Evolutionary conservation across 2,329 filamentous ascomycete genomes (phyloP), one percentile per base, ranked within the genome.

Genomic region (Pseudocercospora pini-densiflorae): DNA sequence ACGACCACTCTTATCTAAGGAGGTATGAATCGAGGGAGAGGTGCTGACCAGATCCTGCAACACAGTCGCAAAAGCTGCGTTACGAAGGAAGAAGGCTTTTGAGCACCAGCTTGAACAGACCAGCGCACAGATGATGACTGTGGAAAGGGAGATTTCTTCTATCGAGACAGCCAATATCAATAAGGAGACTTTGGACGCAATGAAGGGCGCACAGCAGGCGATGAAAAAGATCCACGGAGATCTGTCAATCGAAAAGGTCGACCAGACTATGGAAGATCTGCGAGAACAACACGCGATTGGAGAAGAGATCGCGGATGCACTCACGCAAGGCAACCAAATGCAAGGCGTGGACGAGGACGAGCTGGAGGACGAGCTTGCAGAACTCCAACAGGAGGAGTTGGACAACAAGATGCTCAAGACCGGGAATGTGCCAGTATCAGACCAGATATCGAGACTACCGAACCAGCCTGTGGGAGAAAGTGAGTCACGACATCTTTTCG

Each of bases 131-230:
- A 96, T 98, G 77, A 88, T 89, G 74, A 97, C 95, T 23, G 86
- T 99, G 53, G 95, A 99, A 80, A 91, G 94, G 77, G 93, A 99
- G 80, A 96, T 98, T 77, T 95, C 95, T 80, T 90, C 92, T 67
- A 98, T 99, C 83, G 95, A 99, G 81, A 93, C 94, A 57, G 95
- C 95, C 68, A 99, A 98, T 79, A 97, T 99, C 84, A 99, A 99
- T 85, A 90, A 94, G 82, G 94, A 97, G 85, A 99, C 95, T 12
- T 85, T 98, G 71, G 88, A 90, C 72, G 94, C 94, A 7, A 97
- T 99, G 93, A 90, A 97, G 87, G 90, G 90, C 77, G 94, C 95
- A 10, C 89, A 92, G 71, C 84, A 89, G 68, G 95, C 94, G 40
- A 98, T 99, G 94, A 91, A 94, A 83, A 85, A 90, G 70, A 99